A percentile compares a stretch with the other conserved stretches of the same genome.
These are phyloP conservation scores for Aspergillus pseudotamarii DNA, from an alignment of 2,329 filamentous ascomycete genomes.

Conservation along the genomic window DNA sequence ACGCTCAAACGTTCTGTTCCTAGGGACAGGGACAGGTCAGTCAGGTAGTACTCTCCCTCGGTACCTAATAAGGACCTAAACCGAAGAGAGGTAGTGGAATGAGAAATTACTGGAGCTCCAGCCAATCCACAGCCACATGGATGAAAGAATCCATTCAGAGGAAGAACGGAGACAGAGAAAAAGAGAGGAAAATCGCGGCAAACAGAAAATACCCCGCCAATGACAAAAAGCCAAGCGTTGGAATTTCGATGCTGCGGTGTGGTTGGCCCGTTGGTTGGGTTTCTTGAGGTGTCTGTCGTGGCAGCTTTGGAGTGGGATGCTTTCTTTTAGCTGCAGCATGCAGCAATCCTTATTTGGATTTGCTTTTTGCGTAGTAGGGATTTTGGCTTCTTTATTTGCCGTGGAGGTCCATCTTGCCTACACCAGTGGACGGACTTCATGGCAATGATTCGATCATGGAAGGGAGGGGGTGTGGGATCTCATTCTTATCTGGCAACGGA, in stretches of 20 bases:
- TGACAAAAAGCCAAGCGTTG: conserved; percentile 1
- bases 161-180: not conserved
- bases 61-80: not conserved
- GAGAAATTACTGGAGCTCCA: not conserved
- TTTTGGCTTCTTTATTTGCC: conserved; percentile 2
- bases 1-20: not conserved
- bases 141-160: not conserved
- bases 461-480: not conserved
- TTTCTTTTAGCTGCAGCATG: conserved; percentile 6
- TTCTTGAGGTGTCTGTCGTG: conserved; percentile 6
- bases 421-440: not conserved
- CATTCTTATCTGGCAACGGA: not conserved
- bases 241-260: not conserved
- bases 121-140: not conserved
- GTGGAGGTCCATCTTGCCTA: not conserved
- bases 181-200: not conserved
- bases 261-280: conserved; percentile 1
- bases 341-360: conserved; percentile 9
- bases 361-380: not conserved
- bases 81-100: not conserved
- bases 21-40: not conserved
- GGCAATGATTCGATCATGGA: not conserved
- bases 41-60: not conserved
- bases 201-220: conserved; percentile 2
- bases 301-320: conserved; percentile 7